Base-by-base conservation (phyloP, 495 filamentous ascomycete species). In the Chaetomium fimeti region DNA sequence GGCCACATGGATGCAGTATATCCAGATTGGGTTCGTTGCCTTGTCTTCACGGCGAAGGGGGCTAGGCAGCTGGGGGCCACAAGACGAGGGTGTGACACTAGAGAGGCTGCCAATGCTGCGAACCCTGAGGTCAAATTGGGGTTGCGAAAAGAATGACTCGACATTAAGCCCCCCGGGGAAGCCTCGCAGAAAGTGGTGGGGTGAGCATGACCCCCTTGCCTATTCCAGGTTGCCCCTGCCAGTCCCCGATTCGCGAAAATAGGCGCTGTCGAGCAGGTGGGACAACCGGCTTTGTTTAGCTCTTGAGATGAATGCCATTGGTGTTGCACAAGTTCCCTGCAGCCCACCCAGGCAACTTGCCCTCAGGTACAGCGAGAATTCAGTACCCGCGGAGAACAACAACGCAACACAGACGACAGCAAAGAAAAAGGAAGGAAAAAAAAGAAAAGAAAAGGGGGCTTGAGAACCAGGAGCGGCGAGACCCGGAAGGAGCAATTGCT, bases 301-400 rank as follows among this genome's bases (percentile, higher is more conserved):
- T 49, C n/a, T 32, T 12, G 20, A 28, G 40, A 6, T 40, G 16
- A 28, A 43, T 24, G 28, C 29, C 47, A 68, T 68, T 68, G 61
- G 66, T 51, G 57, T 60, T 63, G 65, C 66, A 68, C 66, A 68
- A 68, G 66, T 68, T 64, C 66, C 66, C 48, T 64, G 66, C 66
- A 62, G 45, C n/a, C 29, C 16, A 13, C n/a, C 36, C 24, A 59
- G 38, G 57, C 57, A 49, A 24, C 43, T 59, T 13, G 29, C 54
- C 55, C 8, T 13, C 43, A 12, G 48, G 42, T n/a, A 32, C 29
- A 11, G 3, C 5, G 28, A 12, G 43, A 53, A n/a, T 42, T 22
- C 28, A 8, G 54, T 51, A 51, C 20, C 28, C n/a, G 51, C 27
- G 15, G 3, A 54, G 29, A 18, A 28, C 9, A 45, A 7, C 42